Percentiles rank a stretch among this genome's conserved stretches.
Conservation (phyloP, 495 filamentous ascomycete genomes). For the Astrothelium macrocarpum region DNA sequence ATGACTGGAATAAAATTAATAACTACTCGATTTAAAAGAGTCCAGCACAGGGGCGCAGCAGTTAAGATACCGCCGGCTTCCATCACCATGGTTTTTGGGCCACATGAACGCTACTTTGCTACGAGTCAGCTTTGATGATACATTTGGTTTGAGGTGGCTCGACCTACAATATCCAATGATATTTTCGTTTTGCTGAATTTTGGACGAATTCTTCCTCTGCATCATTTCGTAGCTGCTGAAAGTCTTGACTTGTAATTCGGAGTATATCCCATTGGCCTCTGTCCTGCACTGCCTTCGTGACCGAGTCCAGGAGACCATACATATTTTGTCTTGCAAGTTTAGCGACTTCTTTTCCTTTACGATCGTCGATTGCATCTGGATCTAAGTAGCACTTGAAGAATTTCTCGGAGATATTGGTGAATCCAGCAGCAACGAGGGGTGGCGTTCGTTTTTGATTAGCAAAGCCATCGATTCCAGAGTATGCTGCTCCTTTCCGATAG, state of each 20-base stretch:
- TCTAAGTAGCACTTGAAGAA: neutral
- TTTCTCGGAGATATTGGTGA: neutral
- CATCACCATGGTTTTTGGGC: too few species aligned
- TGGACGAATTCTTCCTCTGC: neutral
- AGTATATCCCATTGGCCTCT: neutral
- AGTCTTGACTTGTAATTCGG: neutral
- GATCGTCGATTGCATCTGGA: neutral
- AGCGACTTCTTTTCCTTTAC: neutral
- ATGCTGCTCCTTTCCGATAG: neutral
- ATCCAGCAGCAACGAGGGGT: neutral
- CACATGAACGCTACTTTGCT: too few species aligned
- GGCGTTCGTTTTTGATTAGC: neutral
- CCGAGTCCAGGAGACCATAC: neutral
- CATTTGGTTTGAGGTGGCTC: too few species aligned
- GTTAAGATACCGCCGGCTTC: too few species aligned
- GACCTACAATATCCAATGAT: neutral
- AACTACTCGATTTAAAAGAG: too few species aligned
- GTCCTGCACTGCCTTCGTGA: neutral
- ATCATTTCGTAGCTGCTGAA: neutral
- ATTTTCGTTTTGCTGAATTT: neutral
- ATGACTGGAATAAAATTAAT: too few species aligned
- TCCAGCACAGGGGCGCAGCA: too few species aligned
- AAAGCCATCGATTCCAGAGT: neutral
- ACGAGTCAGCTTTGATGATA: too few species aligned
- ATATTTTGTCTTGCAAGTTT: neutral